phyloP scores from a whole-genome alignment of 495 filamentous ascomycete genomes.

The Penicillium egyptiacum region DNA sequence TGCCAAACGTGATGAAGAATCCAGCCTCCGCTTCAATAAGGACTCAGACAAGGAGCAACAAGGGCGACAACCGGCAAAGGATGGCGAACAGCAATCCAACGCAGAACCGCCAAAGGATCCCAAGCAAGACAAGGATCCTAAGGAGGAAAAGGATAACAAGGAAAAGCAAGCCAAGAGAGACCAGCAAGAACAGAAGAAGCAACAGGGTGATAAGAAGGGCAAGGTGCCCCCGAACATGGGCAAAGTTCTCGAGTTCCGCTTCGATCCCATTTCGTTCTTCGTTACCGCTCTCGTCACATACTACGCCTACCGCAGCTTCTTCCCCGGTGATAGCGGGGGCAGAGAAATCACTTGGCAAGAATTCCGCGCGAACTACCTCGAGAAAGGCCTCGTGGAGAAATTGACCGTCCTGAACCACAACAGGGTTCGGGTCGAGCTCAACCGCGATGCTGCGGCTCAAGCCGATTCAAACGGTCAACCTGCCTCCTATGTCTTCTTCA shows the following conservation, averaged over 20 bases:
- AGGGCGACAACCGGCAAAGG: conserved; percentile 32
- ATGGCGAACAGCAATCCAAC: conserved; percentile 32
- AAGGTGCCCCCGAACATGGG: conserved; percentile 20
- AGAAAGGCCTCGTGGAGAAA: conserved; percentile 94
- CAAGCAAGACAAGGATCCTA: conserved; percentile 25
- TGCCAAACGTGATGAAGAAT: neutral
- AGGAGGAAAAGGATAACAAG: conserved; percentile 27
- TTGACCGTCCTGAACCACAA: conserved; percentile 74
- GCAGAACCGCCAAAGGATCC: conserved; percentile 15
- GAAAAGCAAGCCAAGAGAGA: conserved; percentile 22
- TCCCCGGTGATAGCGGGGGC: conserved; percentile 60
- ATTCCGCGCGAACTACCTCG: conserved; percentile 84
- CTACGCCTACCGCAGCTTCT: conserved; percentile 58
- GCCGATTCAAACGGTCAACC: conserved; percentile 73
- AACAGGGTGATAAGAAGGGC: conserved; percentile 33
- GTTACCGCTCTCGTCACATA: conserved; percentile 61
- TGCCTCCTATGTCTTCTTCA: conserved; percentile 87
- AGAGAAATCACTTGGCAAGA: conserved; percentile 98
- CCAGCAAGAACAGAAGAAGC: conserved; percentile 31
- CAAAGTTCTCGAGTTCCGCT: conserved; percentile 48
- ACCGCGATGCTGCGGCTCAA: conserved; percentile 72
- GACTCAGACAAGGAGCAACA: conserved; percentile 1
- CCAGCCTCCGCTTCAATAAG: conserved; percentile 1
- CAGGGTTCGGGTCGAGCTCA: conserved; percentile 77
- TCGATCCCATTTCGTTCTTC: conserved; percentile 58